phyloP scores from a whole-genome alignment of 2,329 filamentous ascomycete species.

The Pyricularia grisea region DNA sequence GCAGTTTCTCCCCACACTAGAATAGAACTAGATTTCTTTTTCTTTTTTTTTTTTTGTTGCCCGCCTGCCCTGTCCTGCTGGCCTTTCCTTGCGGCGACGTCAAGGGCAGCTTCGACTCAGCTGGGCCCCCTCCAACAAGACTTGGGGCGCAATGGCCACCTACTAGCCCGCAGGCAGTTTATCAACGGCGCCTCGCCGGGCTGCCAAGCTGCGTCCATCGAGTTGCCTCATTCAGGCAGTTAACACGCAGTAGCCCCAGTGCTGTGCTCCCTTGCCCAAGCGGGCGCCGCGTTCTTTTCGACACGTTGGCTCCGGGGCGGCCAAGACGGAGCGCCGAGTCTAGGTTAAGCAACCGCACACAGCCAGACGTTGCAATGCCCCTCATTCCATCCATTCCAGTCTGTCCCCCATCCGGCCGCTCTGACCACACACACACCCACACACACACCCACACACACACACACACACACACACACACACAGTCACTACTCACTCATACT shows the following conservation, averaged over 20 bases:
- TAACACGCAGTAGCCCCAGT: background rate
- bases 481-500: no score
- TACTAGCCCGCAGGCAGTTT: background rate
- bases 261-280: background rate
- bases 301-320: background rate
- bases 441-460: no score
- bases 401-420: slow-evolving; percentile 8
- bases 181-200: background rate
- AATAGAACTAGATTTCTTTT: no score
- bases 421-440: slow-evolving; percentile 12
- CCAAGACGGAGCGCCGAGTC: background rate
- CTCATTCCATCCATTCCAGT: background rate
- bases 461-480: background rate
- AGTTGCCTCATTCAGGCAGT: background rate
- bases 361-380: background rate
- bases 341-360: background rate
- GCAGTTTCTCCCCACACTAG: background rate
- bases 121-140: background rate
- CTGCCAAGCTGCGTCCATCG: background rate
- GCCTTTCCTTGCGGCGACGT: background rate
- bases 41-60: no score
- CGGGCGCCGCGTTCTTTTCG: background rate
- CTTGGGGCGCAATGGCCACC: background rate
- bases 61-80: slow-evolving; percentile 2
- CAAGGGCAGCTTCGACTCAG: background rate